These are phyloP conservation scores for Basidioascus undulatus DNA, from an alignment of 768 basidiomycete genomes.

Conservation along the genomic window DNA sequence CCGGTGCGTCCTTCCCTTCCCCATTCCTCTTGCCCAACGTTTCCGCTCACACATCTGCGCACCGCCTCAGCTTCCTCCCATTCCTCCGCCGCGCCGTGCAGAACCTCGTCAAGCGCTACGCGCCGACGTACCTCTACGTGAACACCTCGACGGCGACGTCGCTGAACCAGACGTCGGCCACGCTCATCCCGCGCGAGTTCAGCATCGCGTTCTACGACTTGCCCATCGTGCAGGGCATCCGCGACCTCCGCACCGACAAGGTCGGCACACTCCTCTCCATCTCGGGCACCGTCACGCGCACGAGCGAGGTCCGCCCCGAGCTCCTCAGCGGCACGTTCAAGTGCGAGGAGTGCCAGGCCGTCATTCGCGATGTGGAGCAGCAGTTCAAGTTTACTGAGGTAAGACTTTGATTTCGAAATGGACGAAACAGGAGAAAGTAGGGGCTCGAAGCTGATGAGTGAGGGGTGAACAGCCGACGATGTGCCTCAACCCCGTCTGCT, in stretches of 20 bases:
- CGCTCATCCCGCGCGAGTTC: conserved; percentile 79
- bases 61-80: conserved; percentile 39
- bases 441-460: no score
- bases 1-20: conserved; percentile 21
- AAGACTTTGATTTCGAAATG: no score
- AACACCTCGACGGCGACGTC: conserved; percentile 67
- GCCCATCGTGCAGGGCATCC: conserved; percentile 57
- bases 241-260: conserved; percentile 72
- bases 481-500: conserved; percentile 84
- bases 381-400: conserved; percentile 99
- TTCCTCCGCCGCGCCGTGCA: conserved; percentile 77
- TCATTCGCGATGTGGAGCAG: conserved; percentile 83
- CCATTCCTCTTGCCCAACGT: not conserved
- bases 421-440: not conserved
- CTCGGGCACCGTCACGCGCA: conserved; percentile 88
- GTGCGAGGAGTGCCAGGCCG: conserved; percentile 65
- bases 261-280: conserved; percentile 89
- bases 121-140: conserved; percentile 83
- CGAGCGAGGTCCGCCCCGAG: conserved; percentile 91
- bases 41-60: not conserved
- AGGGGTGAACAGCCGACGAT: conserved; percentile 42
- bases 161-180: conserved; percentile 34
- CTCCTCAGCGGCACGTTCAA: conserved; percentile 77
- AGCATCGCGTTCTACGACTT: conserved; percentile 86
- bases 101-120: conserved; percentile 66